Evolutionary conservation across 352 stramenopile genomes (phyloP), one percentile per base, ranked within the genome.

Genomic region (Pythium vanterpoolii): DNA sequence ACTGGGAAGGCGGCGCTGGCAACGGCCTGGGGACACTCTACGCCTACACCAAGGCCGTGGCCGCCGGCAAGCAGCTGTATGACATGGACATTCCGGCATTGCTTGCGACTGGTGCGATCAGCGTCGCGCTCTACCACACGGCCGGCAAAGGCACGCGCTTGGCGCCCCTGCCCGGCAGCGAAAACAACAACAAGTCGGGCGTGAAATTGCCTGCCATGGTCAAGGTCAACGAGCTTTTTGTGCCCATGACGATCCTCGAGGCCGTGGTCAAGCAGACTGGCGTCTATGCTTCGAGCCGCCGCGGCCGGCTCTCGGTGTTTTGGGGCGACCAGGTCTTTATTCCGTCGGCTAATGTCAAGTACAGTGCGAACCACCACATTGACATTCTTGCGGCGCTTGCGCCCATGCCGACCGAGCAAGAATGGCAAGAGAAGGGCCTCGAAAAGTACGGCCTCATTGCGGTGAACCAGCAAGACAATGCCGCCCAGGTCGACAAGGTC

Each of bases 141-240:
- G 97, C 97, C 9, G 97, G 97, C 66, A 99, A 99, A 74, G 97
- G 96, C 43, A 99, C 97, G 51, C 91, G 97, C 23, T 84, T 99
- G 23, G 96, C 97, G 39, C 97, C 96, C 40, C 76, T 99, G 34
- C 96, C 96, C 7, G 97, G 96, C 36, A 96, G 85, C 49, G 97
- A 99, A 69, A 99, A 99, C 80, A 99, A 99, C 78, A 99, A 99
- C 83, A 99, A 99, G 78, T 98, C 96, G 24, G 97, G 96, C 54
- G 97, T 99, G 43, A 99, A 99, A 91, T 82, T 99, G 28, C 96
- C 96, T 4, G 92, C 96, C 42, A 97, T 94, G 71, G 77, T 97
- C 66, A 80, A 90, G 67, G 81, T 96, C 40, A 79, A 84, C 56
- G 85, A 95, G 30, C 79, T 87, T 48, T 83, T 84, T 23, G 86